These are phyloP conservation scores for Aleurites moluccanus DNA, from an alignment of 441 rosid species.

Conservation along the genomic window DNA sequence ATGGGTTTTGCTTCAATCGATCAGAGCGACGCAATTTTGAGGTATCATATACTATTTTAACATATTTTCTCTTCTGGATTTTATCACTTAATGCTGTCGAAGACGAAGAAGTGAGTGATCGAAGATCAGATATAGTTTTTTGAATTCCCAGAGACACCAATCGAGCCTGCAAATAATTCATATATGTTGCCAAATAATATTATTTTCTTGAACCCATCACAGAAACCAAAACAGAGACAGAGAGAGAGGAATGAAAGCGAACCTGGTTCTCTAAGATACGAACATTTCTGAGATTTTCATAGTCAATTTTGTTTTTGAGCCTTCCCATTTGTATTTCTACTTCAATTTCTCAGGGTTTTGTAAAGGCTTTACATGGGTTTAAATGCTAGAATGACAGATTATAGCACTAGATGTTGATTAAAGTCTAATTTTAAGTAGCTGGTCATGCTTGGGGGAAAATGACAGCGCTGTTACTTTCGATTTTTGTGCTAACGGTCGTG, in stretches of 20 bases:
- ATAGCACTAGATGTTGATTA: neutral
- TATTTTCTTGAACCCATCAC: neutral
- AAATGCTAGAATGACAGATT: neutral
- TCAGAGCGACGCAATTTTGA: constrained; percentile 35
- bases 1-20: constrained; percentile 24
- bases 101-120: constrained; percentile 22
- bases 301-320: constrained; percentile 25
- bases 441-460: neutral
- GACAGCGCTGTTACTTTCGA: neutral
- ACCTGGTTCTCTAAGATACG: constrained; percentile 46
- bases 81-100: constrained; percentile 2
- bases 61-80: constrained; percentile 13
- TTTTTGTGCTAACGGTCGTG: neutral
- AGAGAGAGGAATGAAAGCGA: too few species aligned
- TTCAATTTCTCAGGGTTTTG: neutral
- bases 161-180: constrained; percentile 31
- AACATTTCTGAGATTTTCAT: constrained; percentile 37
- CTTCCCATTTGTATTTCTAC: constrained; percentile 28
- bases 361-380: neutral
- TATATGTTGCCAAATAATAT: neutral
- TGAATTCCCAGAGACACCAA: constrained; percentile 43
- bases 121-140: constrained; percentile 35
- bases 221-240: neutral
- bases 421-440: neutral
- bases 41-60: constrained; percentile 18